Evolutionary conservation across 257 asterid species (phyloP).

Genomic region (Orobanche coerulescens): DNA sequence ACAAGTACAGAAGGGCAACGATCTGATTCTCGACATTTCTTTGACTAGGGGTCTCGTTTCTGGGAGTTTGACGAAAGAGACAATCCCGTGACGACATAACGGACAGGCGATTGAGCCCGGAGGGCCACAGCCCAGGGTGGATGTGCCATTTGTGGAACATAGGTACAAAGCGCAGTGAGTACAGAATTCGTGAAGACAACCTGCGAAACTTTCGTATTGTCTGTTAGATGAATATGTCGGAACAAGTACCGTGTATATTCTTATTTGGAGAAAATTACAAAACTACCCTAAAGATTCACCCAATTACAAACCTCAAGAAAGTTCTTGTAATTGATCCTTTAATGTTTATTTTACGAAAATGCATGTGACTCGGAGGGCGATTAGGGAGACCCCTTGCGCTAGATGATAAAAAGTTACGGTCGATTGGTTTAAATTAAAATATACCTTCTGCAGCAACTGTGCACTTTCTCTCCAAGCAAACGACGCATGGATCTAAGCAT

Average conservation of each 20-base stretch:
- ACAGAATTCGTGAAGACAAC: slow-evolving; percentile 84
- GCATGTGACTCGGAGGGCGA: too few relatives aligned
- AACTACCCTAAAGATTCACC: too few relatives aligned
- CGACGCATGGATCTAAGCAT: slow-evolving; percentile 74
- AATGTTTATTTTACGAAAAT: too few relatives aligned
- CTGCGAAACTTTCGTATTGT: slow-evolving; percentile 27
- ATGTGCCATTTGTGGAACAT: slow-evolving; percentile 55
- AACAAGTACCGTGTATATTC: background rate
- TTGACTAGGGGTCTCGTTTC: slow-evolving; percentile 38
- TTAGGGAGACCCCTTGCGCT: too few relatives aligned
- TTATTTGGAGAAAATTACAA: background rate
- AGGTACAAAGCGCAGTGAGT: slow-evolving; percentile 74
- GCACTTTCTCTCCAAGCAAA: slow-evolving; percentile 84
- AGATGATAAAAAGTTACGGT: too few relatives aligned
- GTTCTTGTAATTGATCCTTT: too few relatives aligned
- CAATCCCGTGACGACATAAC: slow-evolving; percentile 72
- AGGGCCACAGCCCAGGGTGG: slow-evolving; percentile 41
- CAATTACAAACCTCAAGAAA: too few relatives aligned
- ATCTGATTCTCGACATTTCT: slow-evolving; percentile 42
- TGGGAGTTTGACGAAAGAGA: slow-evolving; percentile 57
- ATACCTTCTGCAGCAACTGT: slow-evolving; percentile 86
- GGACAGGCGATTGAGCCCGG: slow-evolving; percentile 82
- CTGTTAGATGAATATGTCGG: background rate
- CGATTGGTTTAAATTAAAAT: slow-evolving; percentile 2
- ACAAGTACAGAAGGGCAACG: slow-evolving; percentile 51